Base-by-base conservation (phyloP, 306 rosid species). In the Prunus dulcis region DNA sequence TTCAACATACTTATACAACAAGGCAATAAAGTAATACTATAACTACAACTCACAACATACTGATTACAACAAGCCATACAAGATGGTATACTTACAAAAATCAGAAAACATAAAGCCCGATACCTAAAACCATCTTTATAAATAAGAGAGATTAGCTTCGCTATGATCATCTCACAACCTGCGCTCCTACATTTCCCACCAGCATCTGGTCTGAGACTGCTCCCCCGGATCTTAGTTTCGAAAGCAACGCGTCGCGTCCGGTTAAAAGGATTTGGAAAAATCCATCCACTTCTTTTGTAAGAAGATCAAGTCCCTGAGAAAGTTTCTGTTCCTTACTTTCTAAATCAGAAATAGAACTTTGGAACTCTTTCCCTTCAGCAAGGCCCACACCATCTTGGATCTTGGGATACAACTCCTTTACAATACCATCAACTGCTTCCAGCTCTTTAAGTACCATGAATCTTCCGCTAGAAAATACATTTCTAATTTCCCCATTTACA, bases 161-260 rank as follows among this genome's bases (percentile, higher is more conserved):
- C 65, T 62, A 73, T 49, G 11, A 45, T 86, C 76, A 86, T 67
- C 72, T 69, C 32, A 76, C 81, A 52, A 64, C 41, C 79, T 75
- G 82, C 62, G 68, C 75, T 66, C 9, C 72, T 22, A 69, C 55
- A 22, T 85, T 85, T 17, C 84, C 77, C 75, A 50, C 63, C 14
- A 32, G 52, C 20, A n/a, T 78, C 10, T 41, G 67, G 63, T 74
- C 88, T 68, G 51, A 69, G 69, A 69, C 73, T 20, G 80, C 69
- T 67, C 82, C 91, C 66, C 82, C 84, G 8, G 84, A 80, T 79
- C 96, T 91, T 56, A 91, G 46, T 63, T 81, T 80, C 1, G 85
- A 83, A 18, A 93, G 88, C 88, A 91, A 79, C 3, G 90, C 80
- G 32, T 93, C 96, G 2, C 98, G 97, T 19, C 98, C 89, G 2